Evolutionary conservation across 257 asterid genomes (phyloP).

Genomic region (Nicotiana paniculata): DNA sequence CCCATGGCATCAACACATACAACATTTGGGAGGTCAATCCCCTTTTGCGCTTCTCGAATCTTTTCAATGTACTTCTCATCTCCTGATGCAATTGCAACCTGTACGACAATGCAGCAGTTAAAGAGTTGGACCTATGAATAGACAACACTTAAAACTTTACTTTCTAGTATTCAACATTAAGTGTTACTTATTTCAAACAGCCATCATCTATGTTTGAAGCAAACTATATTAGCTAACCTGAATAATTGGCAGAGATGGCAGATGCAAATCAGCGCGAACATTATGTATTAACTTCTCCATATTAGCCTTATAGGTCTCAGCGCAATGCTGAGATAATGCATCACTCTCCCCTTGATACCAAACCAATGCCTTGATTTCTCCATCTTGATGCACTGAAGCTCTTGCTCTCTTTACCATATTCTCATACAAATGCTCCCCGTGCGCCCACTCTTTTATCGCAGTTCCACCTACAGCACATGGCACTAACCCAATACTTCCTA

Average conservation of each 20-base stretch:
- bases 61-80: slow-evolving; percentile 33
- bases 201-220: background rate
- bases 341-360: slow-evolving; percentile 99
- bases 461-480: slow-evolving; percentile 97
- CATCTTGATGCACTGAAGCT: slow-evolving; percentile 33
- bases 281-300: slow-evolving; percentile 51
- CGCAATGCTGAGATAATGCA: slow-evolving; percentile 46
- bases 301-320: slow-evolving; percentile 46
- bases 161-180: background rate
- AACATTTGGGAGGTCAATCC: slow-evolving; percentile 51
- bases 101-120: background rate
- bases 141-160: background rate
- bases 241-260: slow-evolving; percentile 56
- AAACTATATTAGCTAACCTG: slow-evolving; percentile 39
- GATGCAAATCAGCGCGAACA: slow-evolving; percentile 51
- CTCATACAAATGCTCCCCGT: slow-evolving; percentile 53
- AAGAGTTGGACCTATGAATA: background rate
- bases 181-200: background rate
- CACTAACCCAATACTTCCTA: slow-evolving; percentile 53
- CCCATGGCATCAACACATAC: slow-evolving; percentile 64
- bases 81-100: slow-evolving; percentile 80
- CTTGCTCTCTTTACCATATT: slow-evolving; percentile 62
- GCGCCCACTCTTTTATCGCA: slow-evolving; percentile 79
- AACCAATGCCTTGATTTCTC: slow-evolving; percentile 58
- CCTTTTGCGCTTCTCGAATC: slow-evolving; percentile 55